Conservation (phyloP, 2,329 filamentous ascomycete species). For the Cladosporium austrohemisphaericum region DNA sequence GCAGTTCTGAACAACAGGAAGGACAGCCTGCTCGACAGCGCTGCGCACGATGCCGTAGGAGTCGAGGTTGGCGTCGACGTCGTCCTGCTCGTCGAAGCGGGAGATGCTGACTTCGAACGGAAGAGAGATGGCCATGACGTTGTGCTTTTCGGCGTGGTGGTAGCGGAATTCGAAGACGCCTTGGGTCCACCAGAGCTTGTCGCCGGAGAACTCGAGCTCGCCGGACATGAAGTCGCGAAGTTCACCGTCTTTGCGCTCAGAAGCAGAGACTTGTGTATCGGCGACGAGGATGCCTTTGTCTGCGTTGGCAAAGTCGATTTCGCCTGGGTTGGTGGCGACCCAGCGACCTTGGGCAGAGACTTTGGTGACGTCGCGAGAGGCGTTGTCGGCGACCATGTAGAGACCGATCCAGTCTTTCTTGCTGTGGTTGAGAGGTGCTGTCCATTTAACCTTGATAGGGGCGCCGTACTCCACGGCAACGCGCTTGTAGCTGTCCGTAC, state of each 20-base stretch:
- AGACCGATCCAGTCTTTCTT: slow-evolving; percentile 94
- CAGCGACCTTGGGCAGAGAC: slow-evolving; percentile 85
- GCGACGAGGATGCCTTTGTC: slow-evolving; percentile 72
- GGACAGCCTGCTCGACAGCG: slow-evolving; percentile 70
- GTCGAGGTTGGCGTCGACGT: slow-evolving; percentile 57
- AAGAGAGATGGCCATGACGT: slow-evolving; percentile 87
- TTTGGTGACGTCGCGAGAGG: slow-evolving; percentile 76
- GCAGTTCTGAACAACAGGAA: slow-evolving; percentile 86
- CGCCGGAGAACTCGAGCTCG: slow-evolving; percentile 81
- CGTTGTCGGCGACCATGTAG: slow-evolving; percentile 94
- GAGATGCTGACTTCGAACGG: slow-evolving; percentile 87
- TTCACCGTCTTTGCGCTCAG: slow-evolving; percentile 44
- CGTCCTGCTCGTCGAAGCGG: slow-evolving; percentile 71
- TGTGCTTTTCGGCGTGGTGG: slow-evolving; percentile 88
- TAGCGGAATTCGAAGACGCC: slow-evolving; percentile 97
- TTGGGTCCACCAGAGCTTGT: slow-evolving; percentile 96
- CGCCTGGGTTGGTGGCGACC: slow-evolving; percentile 73
- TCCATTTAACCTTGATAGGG: slow-evolving; percentile 87
- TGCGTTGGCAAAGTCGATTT: slow-evolving; percentile 70
- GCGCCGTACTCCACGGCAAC: slow-evolving; percentile 83
- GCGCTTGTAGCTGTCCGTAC: slow-evolving; percentile 63
- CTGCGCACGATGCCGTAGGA: slow-evolving; percentile 59
- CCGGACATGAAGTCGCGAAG: slow-evolving; percentile 64
- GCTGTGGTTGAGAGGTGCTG: slow-evolving; percentile 78
- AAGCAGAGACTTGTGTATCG: slow-evolving; percentile 56